Evolutionary conservation across 495 filamentous ascomycete genomes (phyloP).

Genomic region (Thermochaetoides thermophila): DNA sequence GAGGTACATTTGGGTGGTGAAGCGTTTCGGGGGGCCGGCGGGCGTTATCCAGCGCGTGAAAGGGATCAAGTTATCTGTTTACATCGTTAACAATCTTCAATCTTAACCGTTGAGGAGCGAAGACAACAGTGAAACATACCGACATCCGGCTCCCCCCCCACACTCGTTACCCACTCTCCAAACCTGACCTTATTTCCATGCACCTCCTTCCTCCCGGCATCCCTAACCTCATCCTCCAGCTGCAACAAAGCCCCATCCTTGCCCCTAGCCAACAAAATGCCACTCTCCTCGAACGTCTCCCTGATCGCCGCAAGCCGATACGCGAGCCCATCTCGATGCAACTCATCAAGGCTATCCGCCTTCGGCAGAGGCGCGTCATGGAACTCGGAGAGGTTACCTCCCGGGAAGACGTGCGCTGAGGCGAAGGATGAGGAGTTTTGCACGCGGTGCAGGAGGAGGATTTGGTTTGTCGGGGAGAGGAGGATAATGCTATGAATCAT

Average conservation of each 20-base stretch:
- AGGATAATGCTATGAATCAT: conserved; percentile 51
- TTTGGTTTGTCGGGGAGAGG: conserved; percentile 69
- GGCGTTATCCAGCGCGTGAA: conserved; percentile 93
- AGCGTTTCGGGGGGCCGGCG: conserved; percentile 50
- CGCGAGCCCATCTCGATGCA: conserved; percentile 49
- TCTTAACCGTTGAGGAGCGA: background rate
- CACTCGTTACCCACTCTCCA: conserved; percentile 44
- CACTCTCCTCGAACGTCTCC: conserved; percentile 91
- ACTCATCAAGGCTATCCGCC: conserved; percentile 24
- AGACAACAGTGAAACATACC: conserved; percentile 32
- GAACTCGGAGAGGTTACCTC: conserved; percentile 62
- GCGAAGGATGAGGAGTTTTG: conserved; percentile 69
- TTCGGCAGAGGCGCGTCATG: conserved; percentile 54
- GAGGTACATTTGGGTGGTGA: conserved; percentile 90
- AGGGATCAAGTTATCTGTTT: conserved; percentile 49
- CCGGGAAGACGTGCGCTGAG: conserved; percentile 90
- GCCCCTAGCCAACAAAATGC: conserved; percentile 60
- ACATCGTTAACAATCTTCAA: background rate
- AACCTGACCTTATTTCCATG: conserved; percentile 48
- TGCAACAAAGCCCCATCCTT: conserved; percentile 31
- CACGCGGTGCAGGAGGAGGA: conserved; percentile 79
- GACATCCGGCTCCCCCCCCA: conserved; percentile 50
- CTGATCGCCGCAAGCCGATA: conserved; percentile 72
- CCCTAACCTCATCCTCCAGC: conserved; percentile 42
- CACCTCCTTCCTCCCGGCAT: conserved; percentile 51